These are phyloP conservation scores for Gaeumannomyces tritici DNA, from an alignment of 2,329 filamentous ascomycete genomes.

Conservation along the genomic window DNA sequence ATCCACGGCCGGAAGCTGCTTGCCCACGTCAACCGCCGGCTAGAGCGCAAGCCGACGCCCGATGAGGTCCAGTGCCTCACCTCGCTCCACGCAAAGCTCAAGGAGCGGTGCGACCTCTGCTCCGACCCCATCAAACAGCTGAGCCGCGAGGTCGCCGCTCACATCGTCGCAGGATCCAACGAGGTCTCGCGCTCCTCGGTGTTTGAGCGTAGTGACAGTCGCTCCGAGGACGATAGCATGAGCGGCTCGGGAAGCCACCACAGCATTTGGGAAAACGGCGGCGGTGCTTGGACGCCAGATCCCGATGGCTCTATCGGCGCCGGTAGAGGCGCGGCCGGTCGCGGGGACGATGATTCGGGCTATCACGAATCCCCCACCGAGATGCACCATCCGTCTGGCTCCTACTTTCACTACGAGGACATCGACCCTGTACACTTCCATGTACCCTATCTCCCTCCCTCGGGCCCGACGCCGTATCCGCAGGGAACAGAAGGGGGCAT, in stretches of 20 bases:
- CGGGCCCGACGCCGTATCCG: constrained; percentile 12
- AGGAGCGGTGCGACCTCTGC: constrained; percentile 25
- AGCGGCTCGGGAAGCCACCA: constrained; percentile 24
- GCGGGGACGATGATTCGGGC: constrained; percentile 14
- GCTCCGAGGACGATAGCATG: constrained; percentile 31
- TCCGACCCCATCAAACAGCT: constrained; percentile 31
- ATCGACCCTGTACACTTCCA: constrained; percentile 28
- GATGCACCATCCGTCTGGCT: constrained; percentile 3
- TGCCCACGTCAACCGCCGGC: constrained; percentile 19
- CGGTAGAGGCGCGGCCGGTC: too few species aligned
- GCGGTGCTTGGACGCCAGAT: background rate
- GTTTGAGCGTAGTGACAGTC: constrained; percentile 36
- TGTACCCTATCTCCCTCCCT: constrained; percentile 18
- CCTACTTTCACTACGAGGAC: constrained; percentile 12
- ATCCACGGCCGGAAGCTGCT: constrained; percentile 40
- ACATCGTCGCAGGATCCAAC: constrained; percentile 22
- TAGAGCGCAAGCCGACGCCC: constrained; percentile 21
- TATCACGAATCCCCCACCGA: constrained; percentile 19
- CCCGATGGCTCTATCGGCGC: background rate
- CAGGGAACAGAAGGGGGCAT: constrained; percentile 4
- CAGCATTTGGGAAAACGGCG: constrained; percentile 16
- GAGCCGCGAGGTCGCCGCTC: constrained; percentile 27
- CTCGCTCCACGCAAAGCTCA: constrained; percentile 22
- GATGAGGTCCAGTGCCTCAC: constrained; percentile 9
- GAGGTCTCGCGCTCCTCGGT: constrained; percentile 30